These are phyloP conservation scores for Trichoderma koningiopsis DNA, from an alignment of 2,329 filamentous ascomycete species.

Conservation along the genomic window DNA sequence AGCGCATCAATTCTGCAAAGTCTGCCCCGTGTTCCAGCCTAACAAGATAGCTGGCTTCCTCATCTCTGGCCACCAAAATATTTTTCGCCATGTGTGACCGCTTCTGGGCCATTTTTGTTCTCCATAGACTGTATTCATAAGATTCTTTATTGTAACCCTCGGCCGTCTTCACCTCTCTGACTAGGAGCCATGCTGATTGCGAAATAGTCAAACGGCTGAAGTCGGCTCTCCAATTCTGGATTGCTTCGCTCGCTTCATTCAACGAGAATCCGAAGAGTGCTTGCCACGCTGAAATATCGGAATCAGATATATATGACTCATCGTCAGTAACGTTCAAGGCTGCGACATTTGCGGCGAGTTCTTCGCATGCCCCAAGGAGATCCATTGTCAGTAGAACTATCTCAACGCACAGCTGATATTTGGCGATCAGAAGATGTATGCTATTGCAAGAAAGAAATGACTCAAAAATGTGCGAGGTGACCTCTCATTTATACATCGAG, in stretches of 20 bases:
- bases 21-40: neutral
- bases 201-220: neutral
- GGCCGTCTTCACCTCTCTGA: neutral
- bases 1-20: neutral
- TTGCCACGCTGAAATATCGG: neutral
- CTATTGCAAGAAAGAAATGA: neutral
- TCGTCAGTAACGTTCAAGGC: neutral
- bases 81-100: neutral
- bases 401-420: neutral
- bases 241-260: neutral
- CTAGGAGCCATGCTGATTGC: neutral
- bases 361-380: neutral
- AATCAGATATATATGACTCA: neutral
- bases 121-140: neutral
- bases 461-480: no score
- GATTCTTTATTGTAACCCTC: constrained; percentile 8
- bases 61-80: neutral
- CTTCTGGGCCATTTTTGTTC: neutral
- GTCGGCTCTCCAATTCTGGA: neutral
- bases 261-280: neutral
- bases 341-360: neutral
- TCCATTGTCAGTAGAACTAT: neutral
- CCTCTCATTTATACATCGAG: no score
- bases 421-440: neutral
- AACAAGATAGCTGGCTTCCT: neutral